Percentiles rank a stretch among this genome's conserved stretches.
These are phyloP conservation scores for Colletotrichum costaricense DNA, from an alignment of 2,329 filamentous ascomycete species.

Conservation along the genomic window DNA sequence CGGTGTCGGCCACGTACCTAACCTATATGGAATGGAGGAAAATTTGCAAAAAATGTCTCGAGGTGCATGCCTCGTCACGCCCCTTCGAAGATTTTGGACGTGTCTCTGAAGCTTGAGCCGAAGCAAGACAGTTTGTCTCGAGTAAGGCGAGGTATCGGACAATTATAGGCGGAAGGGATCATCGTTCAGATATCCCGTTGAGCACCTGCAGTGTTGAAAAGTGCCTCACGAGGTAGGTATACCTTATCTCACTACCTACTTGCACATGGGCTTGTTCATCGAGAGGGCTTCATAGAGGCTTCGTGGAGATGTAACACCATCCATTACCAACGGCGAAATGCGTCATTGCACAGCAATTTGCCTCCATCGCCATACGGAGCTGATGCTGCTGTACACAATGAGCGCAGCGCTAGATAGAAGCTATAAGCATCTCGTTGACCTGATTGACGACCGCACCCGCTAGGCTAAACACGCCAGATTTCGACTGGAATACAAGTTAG, in stretches of 20 bases:
- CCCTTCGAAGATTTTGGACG: not conserved
- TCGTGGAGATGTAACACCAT: not conserved
- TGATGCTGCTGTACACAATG: constrained; percentile 7
- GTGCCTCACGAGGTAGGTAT: too few relatives aligned
- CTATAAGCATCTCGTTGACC: constrained; percentile 1
- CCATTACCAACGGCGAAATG: constrained; percentile 13
- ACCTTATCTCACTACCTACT: too few relatives aligned
- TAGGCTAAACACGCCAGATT: constrained; percentile 1
- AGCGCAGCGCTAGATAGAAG: constrained; percentile 2
- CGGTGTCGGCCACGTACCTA: not conserved
- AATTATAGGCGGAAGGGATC: not conserved
- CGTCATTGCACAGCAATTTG: not conserved
- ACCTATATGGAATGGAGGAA: not conserved
- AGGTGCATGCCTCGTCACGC: not conserved
- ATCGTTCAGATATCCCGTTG: not conserved
- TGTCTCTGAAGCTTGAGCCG: not conserved
- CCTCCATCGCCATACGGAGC: not conserved
- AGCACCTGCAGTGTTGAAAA: not conserved
- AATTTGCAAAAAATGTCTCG: constrained; percentile 11
- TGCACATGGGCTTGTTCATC: not conserved
- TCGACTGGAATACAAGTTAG: not conserved
- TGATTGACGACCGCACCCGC: not conserved
- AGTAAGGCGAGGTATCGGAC: constrained; percentile 2
- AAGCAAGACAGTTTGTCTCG: constrained; percentile 16
- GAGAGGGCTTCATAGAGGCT: too few relatives aligned